A percentile compares a stretch with the other conserved stretches of the same genome.
Conservation (phyloP, 164 flowering plant genomes). For the Pachysandra terminalis region DNA sequence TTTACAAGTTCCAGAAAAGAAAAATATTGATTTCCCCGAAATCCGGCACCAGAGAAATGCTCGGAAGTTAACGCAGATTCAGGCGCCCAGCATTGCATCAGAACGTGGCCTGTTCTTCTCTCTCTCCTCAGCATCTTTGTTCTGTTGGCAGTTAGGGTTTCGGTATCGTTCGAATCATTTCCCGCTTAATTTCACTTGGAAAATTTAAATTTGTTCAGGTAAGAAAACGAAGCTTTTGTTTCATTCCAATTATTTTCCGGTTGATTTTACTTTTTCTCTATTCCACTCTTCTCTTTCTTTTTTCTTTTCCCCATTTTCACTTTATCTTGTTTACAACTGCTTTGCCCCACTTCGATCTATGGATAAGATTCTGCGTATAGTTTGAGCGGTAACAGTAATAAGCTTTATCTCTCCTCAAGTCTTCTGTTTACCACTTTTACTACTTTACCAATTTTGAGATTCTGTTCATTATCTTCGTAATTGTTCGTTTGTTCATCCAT, state of each 20-base stretch:
- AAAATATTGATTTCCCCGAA: too few relatives aligned
- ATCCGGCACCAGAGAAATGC: too few relatives aligned
- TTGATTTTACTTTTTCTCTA: not conserved
- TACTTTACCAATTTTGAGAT: not conserved
- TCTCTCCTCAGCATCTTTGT: too few relatives aligned
- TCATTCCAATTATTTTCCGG: slow-evolving; percentile 2
- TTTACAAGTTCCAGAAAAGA: too few relatives aligned
- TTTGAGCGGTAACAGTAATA: not conserved
- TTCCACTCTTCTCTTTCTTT: too few relatives aligned
- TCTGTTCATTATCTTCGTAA: not conserved
- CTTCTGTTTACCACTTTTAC: not conserved
- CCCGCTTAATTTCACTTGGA: too few relatives aligned
- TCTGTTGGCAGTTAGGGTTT: too few relatives aligned
- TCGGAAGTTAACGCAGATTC: too few relatives aligned
- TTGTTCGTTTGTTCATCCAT: not conserved
- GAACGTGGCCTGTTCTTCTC: too few relatives aligned
- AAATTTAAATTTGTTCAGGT: too few relatives aligned
- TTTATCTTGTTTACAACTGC: not conserved
- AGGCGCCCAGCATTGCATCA: too few relatives aligned
- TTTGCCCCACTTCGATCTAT: not conserved
- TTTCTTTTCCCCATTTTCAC: not conserved
- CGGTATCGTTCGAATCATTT: too few relatives aligned
- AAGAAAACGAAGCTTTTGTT: not conserved
- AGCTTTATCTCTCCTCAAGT: not conserved
- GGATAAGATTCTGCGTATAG: not conserved